These are phyloP conservation scores for Emmonsiellopsis sp. DNA, from an alignment of 2,329 filamentous ascomycete genomes.

Conservation along the genomic window DNA sequence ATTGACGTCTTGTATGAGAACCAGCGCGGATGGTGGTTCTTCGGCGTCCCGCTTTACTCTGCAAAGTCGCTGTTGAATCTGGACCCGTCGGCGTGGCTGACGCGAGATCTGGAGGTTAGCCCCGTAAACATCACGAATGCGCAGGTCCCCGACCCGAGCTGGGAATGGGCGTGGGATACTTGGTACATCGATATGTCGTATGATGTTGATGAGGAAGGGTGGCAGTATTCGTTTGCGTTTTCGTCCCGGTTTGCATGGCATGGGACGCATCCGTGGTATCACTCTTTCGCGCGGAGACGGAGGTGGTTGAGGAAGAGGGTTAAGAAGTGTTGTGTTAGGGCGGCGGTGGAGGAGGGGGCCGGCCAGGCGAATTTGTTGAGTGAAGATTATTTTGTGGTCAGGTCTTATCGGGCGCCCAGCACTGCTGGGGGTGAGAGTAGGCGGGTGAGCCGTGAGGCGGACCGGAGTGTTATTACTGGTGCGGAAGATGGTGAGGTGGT, in stretches of 20 bases:
- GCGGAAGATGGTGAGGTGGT: conserved; percentile 38
- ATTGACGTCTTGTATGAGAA: conserved; percentile 95
- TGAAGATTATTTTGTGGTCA: conserved; percentile 71
- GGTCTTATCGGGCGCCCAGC: conserved; percentile 33
- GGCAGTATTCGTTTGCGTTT: conserved; percentile 94
- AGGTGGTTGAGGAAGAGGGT: conserved; percentile 78
- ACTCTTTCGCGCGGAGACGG: conserved; percentile 83
- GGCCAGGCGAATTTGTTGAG: conserved; percentile 43
- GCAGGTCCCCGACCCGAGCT: conserved; percentile 87
- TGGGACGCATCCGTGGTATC: conserved; percentile 78
- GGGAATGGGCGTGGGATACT: conserved; percentile 75
- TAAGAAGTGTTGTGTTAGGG: conserved; percentile 40
- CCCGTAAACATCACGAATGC: conserved; percentile 71
- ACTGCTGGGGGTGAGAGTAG: conserved; percentile 24
- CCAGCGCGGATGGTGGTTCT: conserved; percentile 81
- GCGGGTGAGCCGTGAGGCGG: conserved; percentile 13
- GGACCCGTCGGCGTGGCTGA: conserved; percentile 83
- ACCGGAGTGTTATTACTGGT: conserved; percentile 6
- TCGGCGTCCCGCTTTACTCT: conserved; percentile 84
- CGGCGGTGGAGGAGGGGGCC: conserved; percentile 1
- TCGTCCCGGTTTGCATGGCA: conserved; percentile 72
- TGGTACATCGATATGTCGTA: conserved; percentile 73
- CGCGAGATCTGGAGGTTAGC: conserved; percentile 47
- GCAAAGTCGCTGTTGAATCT: conserved; percentile 73
- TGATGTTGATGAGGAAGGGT: conserved; percentile 79